Base-by-base conservation (phyloP, 2,329 filamentous ascomycete species). In the Cladophialophora exuberans region DNA sequence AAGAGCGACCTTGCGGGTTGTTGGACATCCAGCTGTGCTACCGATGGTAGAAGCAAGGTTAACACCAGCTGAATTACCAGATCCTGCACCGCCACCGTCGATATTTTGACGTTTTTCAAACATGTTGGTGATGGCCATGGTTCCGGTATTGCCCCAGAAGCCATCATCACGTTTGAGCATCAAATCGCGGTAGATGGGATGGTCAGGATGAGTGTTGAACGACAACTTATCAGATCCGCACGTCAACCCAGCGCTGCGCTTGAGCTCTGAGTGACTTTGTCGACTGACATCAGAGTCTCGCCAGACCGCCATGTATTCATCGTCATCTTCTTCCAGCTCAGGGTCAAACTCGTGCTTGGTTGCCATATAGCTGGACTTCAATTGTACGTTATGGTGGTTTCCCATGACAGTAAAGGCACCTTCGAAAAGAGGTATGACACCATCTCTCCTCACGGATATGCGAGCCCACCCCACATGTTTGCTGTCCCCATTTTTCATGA, bases 231-330 rank as follows among this genome's bases (percentile, higher is more conserved):
- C 90, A 3, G 90, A 85, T 20, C 79, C 78, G 70, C 94, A 99
- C 4, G 80, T 78, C 5, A 77, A 72, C 13, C 71, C 71, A 6
- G 74, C 56, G 50, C 76, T 78, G 59, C 89, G 83, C 73, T 84
- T 88, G 64, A 94, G 72, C 60, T 93, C 87, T 18, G 76, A 73
- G 51, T 82, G 81, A 31, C 57, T 46, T 74, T 71, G n/a, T 67
- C 67, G 59, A 65, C 76, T 70, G 66, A 97, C 84, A 70, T 99
- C 94, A 23, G 91, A 96, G 68, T 97, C 92, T 62, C 92, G 84
- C 81, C 90, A 97, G 1, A 97, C 81, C 30, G 97, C 80, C 92
- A 99, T 94, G 67, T 83, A 87, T 58, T 96, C 89, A 26, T 85
- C 81, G 3, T 76, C 78, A 41, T 76, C 72, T 25, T 78, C 68